Evolutionary conservation across 805 yeast genomes (phyloP), one percentile per base, ranked within the genome.

Genomic region (Ogataea salicorniae): DNA sequence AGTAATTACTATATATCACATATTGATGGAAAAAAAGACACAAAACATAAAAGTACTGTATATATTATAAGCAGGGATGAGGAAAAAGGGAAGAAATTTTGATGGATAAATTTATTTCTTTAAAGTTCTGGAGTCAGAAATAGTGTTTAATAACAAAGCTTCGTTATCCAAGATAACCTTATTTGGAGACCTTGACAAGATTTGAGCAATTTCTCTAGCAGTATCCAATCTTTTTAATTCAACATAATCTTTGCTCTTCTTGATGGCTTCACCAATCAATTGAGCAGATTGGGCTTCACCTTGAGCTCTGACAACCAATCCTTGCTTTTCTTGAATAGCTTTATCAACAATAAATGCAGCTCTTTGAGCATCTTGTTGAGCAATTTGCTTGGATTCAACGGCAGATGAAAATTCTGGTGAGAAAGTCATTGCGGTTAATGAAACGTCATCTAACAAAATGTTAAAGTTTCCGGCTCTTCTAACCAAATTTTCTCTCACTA

Each of bases 201-300:
- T 88, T 33, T 71, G 74, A 39, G 98, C 97, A 67, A 94, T 94
- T 63, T 94, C 99, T 63, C 91, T 81, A 17, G 99, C 98, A 40
- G 98, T 94, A 66, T 92, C 98, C 66, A 94, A 80, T 71, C 97
- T 84, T 75, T 92, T 94, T 70, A 94, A 80, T 68, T 94, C 99
- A 43, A 94, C 96, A 67, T 94, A 94, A 67, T 92, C 99, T 69
- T 79, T 87, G 22, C 95, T 87, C 70, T 92, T 94, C 75, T 92
- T 94, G 69, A 94, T 92, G 46, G 99, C 98, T 56, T 94, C 99
- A 81, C 99, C 99, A 72, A 94, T 90, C 73, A 94, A 83, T 69
- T 91, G 95, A 34, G 99, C 99, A 46, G 97, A 87, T 66, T 88
- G 83, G 55, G 99, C 99, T 72, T 94, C 99, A 81, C 99, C 99